phyloP scores from a whole-genome alignment of 2,329 filamentous ascomycete species.

The Neofusicoccum cordaticola region DNA sequence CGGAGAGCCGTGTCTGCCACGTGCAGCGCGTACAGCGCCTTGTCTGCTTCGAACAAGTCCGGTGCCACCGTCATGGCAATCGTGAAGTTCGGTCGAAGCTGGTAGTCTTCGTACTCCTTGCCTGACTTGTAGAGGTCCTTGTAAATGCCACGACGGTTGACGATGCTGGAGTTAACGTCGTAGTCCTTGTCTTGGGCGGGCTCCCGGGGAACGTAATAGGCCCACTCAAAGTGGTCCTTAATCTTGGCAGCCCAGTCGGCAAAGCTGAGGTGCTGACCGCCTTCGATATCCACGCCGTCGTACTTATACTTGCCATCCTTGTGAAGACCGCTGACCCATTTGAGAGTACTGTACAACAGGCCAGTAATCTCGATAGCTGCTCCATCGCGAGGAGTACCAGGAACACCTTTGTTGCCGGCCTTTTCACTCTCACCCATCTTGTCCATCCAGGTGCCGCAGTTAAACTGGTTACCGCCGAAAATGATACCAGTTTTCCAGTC shows the following conservation, averaged over 20 bases:
- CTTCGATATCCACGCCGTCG: constrained; percentile 65
- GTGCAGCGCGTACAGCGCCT: constrained; percentile 76
- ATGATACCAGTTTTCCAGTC: constrained; percentile 91
- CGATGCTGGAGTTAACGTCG: constrained; percentile 72
- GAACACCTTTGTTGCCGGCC: constrained; percentile 87
- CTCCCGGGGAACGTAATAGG: constrained; percentile 79
- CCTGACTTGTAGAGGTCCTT: constrained; percentile 93
- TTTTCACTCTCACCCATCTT: constrained; percentile 99
- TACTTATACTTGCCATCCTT: constrained; percentile 69
- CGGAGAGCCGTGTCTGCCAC: constrained; percentile 76
- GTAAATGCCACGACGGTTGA: constrained; percentile 95
- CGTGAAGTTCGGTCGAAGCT: constrained; percentile 88
- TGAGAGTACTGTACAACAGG: constrained; percentile 82
- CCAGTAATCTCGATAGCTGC: constrained; percentile 94
- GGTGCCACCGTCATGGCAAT: constrained; percentile 95
- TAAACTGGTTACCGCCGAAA: constrained; percentile 88
- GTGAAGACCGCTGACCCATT: constrained; percentile 71
- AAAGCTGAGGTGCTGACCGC: constrained; percentile 64
- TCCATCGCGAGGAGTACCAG: constrained; percentile 94
- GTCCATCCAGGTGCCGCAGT: constrained; percentile 99
- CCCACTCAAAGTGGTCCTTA: constrained; percentile 83
- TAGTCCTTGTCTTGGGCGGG: constrained; percentile 70
- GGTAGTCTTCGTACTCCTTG: constrained; percentile 97
- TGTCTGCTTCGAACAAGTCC: constrained; percentile 73
- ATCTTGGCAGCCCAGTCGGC: constrained; percentile 76